phyloP scores from a whole-genome alignment of 208 protist species.

The Angomonas deanei region DNA sequence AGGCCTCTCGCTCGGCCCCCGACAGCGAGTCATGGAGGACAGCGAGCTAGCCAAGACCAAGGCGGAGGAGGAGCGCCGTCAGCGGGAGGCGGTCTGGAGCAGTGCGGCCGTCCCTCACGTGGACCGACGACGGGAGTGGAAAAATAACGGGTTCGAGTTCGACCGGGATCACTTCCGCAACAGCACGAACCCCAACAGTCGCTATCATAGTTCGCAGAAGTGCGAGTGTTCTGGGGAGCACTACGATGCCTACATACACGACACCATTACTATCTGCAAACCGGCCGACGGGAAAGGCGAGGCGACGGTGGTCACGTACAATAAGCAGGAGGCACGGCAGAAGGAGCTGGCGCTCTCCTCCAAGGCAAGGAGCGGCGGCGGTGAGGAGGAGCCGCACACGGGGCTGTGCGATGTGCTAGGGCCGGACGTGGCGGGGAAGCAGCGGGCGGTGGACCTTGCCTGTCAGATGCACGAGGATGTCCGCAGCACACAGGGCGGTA shows the following conservation, averaged over 20 bases:
- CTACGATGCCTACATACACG: slow-evolving; percentile 52
- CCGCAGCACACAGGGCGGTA: background rate
- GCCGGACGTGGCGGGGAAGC: slow-evolving; percentile 26
- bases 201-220: slow-evolving; percentile 1
- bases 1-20: slow-evolving; percentile 4
- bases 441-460: slow-evolving; percentile 29
- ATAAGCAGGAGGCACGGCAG: slow-evolving; percentile 24
- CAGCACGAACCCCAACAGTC: background rate
- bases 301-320: slow-evolving; percentile 23
- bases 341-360: slow-evolving; percentile 14
- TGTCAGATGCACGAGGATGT: slow-evolving; percentile 27
- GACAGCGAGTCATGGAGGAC: slow-evolving; percentile 12
- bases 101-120: slow-evolving; percentile 7
- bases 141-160: slow-evolving; percentile 22
- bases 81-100: slow-evolving; percentile 17
- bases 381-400: background rate
- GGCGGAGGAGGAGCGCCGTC: slow-evolving; percentile 5
- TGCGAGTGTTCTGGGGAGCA: background rate
- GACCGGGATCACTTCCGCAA: slow-evolving; percentile 16
- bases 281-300: slow-evolving; percentile 2
- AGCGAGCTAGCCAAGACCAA: slow-evolving; percentile 18
- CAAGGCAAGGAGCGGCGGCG: background rate
- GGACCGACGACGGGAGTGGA: slow-evolving; percentile 31
- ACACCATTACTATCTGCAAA: slow-evolving; percentile 33
- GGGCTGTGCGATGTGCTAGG: slow-evolving; percentile 26